Base-by-base conservation (phyloP, 78 protist species). In the Dictyostelium purpureum region DNA sequence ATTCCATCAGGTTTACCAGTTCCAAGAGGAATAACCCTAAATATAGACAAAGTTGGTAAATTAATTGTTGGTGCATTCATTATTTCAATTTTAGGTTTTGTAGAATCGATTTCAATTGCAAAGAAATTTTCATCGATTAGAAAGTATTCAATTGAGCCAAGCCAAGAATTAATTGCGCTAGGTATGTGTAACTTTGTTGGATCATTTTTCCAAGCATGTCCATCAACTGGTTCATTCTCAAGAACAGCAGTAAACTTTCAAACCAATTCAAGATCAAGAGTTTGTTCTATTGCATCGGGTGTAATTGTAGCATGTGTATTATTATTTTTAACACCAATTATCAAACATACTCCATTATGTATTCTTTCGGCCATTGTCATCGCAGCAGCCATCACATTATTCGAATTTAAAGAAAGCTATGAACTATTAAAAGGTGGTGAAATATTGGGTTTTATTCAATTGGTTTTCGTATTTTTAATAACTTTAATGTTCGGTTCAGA, bases 281-380 rank as follows among this genome's bases (percentile, higher is more conserved):
- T 90, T 14, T 74, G 80, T 38, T 81, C 94, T 26, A 59, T 90
- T 19, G 31, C 57, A 51, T 47, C 74, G 12, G 88, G 89, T 21
- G 19, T 90, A 4, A 79, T 90, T 26, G 94, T 90, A 9, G 81
- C 63, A 40, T 51, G 73, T 24, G 89, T 90, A 16, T 49, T 90
- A 38, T 35, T 77, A 26, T 69, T 90, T 18, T 56, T 79, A 5
- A 90, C 94, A 6, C 77, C 47, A 35, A 74, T 79, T 0, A 73
- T 90, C 4, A 81, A 78, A 49, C 65, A 90, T 38, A 90, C 94
- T 12, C 94, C 94, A 35, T 61, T 90, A 3, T 90, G 94, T 79
- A 51, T 90, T 16, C 38, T 90, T 1, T 70, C 90, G 4, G 79
- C 82, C 21, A 90, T 90, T 45, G 94, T 79, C 2, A 66, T 90